Evolutionary conservation across 1,284 basidiomycete species (phyloP).

Genomic region (Malassezia brasiliensis): DNA sequence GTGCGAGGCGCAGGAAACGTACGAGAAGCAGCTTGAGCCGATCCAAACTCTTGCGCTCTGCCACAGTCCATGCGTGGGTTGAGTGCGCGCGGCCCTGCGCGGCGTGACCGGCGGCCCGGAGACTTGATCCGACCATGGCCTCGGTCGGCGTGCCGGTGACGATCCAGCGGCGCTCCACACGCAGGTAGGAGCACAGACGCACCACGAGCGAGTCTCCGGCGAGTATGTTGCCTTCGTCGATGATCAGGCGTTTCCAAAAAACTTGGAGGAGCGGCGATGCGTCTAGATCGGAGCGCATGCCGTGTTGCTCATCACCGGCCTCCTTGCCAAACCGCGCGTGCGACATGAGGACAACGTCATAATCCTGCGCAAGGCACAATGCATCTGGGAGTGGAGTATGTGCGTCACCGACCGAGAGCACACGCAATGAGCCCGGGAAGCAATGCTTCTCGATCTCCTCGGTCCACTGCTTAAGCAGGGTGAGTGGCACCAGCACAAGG

Average conservation of each 20-base stretch:
- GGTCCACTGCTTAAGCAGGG: constrained; percentile 19
- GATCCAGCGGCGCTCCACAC: constrained; percentile 23
- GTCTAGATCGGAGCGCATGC: constrained; percentile 7
- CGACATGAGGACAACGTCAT: constrained; percentile 20
- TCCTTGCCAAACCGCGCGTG: constrained; percentile 21
- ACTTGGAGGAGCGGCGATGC: constrained; percentile 16
- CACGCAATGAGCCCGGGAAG: constrained; percentile 8
- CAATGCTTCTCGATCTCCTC: constrained; percentile 21
- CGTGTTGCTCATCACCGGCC: constrained; percentile 13
- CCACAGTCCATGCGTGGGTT: not conserved
- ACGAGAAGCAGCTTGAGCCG: constrained; percentile 15
- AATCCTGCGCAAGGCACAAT: constrained; percentile 11
- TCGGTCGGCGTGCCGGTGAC: constrained; percentile 23
- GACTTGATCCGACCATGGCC: constrained; percentile 8
- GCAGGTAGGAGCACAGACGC: constrained; percentile 12
- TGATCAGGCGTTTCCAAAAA: constrained; percentile 19
- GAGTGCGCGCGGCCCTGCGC: too few species aligned
- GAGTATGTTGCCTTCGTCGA: constrained; percentile 23
- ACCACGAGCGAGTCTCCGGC: constrained; percentile 20
- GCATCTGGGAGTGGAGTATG: constrained; percentile 11
- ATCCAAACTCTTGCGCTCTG: constrained; percentile 21
- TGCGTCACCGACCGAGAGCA: constrained; percentile 8
- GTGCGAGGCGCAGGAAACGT: constrained; percentile 16
- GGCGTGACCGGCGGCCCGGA: not conserved
- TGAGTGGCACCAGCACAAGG: constrained; percentile 20